Base-by-base conservation (phyloP, 345 rosid species). In the Cardamine occulta region DNA sequence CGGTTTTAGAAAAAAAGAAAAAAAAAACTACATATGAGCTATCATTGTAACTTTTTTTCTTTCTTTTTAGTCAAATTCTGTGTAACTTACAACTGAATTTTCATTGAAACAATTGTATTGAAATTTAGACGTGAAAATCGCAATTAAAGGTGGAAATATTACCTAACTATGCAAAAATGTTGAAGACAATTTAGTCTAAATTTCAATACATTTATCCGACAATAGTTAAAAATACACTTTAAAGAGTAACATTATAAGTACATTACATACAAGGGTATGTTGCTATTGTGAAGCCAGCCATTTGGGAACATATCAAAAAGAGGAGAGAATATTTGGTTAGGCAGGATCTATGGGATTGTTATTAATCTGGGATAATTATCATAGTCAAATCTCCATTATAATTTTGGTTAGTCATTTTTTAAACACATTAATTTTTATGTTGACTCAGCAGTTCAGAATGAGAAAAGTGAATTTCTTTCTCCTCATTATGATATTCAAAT, bases 261-360 rank as follows among this genome's bases (percentile, higher is more conserved):
- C 14, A 52, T 34, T 9, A 18, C 8, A 34, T 10, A 18, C 18
- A 35, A 9, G 14, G 44, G 23, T 21, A 39, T 40, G 73, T 68
- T 40, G 52, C 35, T 58, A 52, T 67, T 67, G 72, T 52, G 61
- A 67, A 52, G 47, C 37, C 23, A 68, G n/a, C n/a, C 15, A 39
- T 40, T 28, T 40, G 40, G 42, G 28, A 52, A 55, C 26, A 68
- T 24, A 9, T 4, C 15, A 7, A 26, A 7, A 55, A 23, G 26
- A 19, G 21, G 3, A 51, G 34, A 51, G 23, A 17, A 55, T 68
- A 39, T 56, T 7, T 32, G 54, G 63, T 42, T 42, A 29, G 44
- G 55, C 65, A 58, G 21, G 52, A 57, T 19, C 32, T 29, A 29
- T 70, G 10, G 12, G 26, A 55, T 9, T 32, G 3, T 57, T 42